Evolutionary conservation across 805 yeast genomes (phyloP), one percentile per base, ranked within the genome.

Genomic region (Lipomyces sp.): DNA sequence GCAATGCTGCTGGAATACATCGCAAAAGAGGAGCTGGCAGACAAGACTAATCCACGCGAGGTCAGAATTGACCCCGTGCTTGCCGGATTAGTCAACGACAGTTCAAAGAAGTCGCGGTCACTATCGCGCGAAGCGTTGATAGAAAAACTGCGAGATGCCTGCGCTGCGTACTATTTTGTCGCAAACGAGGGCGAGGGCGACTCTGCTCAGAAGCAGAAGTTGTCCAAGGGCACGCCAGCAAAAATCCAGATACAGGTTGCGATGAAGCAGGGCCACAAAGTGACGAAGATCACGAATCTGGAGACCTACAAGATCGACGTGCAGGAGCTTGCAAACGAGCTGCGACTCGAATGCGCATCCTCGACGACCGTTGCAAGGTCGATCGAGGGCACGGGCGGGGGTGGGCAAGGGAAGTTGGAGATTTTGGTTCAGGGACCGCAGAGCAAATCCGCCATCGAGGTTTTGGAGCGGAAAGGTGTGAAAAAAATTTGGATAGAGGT

Each of bases 361-460:
- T 86, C 97, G 0, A 77, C 93, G 0, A 82, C 96, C 0, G 75
- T 86, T 10, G 44, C 39, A 18, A 55, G 60, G 23, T 58, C 68
- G 2, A 48, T 58, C 5, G 69, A 65, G 37, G 53, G 56, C 10
- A 32, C 49, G 7, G 23, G 40, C 16, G 52, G 45, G n/a, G 49
- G 46, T 10, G 83, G 83, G 0, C 80, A 78, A 26, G 77, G 80
- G 14, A 78, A 77, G 35, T 66, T 74, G 36, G 95, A 86, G 61
- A 88, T 93, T 3, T 76, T 81, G 41, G 95, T 93, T 2, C 98
- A 93, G 70, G 98, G 98, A 0, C 85, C 91, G 2, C 98, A 91
- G 65, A 81, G 81, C 22, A 76, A 79, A 41, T 65, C 75, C 0
- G 79, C 84, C 10, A 70, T 74, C n/a, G 83, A 81, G 2, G 65